Evolutionary conservation across 2,329 filamentous ascomycete species (phyloP).

Genomic region (Neopestalotiopsis clavispora): DNA sequence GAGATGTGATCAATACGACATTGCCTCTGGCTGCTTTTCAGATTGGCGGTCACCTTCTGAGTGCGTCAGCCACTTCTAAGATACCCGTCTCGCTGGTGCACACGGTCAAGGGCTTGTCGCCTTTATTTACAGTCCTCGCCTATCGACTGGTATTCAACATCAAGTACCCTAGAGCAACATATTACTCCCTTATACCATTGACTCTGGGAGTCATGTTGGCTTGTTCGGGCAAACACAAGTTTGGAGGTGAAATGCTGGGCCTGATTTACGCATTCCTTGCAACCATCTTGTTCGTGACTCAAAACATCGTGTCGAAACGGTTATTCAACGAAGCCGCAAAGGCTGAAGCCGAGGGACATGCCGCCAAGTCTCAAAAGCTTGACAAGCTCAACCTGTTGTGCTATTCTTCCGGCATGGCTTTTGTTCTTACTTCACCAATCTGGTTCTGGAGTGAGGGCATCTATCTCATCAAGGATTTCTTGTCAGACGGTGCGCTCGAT

Average conservation of each 20-base stretch:
- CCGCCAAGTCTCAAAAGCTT: slow-evolving; percentile 73
- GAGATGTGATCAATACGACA: slow-evolving; percentile 83
- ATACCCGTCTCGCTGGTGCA: slow-evolving; percentile 97
- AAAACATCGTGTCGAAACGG: slow-evolving; percentile 98
- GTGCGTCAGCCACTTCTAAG: slow-evolving; percentile 89
- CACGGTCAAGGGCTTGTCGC: slow-evolving; percentile 97
- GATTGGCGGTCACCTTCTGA: slow-evolving; percentile 90
- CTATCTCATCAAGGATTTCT: slow-evolving; percentile 75
- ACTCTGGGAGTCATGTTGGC: slow-evolving; percentile 95
- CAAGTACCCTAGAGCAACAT: slow-evolving; percentile 84
- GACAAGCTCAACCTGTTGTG: slow-evolving; percentile 97
- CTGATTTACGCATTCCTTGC: slow-evolving; percentile 86
- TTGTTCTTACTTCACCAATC: slow-evolving; percentile 84
- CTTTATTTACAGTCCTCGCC: slow-evolving; percentile 91
- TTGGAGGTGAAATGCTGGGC: slow-evolving; percentile 87
- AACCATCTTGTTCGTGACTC: slow-evolving; percentile 94
- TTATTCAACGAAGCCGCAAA: slow-evolving; percentile 94
- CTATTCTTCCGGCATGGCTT: slow-evolving; percentile 95
- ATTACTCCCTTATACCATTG: slow-evolving; percentile 86
- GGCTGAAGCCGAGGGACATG: slow-evolving; percentile 75
- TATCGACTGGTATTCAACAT: slow-evolving; percentile 91
- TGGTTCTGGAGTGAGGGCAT: slow-evolving; percentile 94
- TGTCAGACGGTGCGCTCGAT: slow-evolving; percentile 79
- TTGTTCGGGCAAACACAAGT: slow-evolving; percentile 80
- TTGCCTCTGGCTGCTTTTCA: slow-evolving; percentile 93